Evolutionary conservation across 1,284 basidiomycete species (phyloP).

Genomic region (Ceratobasidium theobromae): DNA sequence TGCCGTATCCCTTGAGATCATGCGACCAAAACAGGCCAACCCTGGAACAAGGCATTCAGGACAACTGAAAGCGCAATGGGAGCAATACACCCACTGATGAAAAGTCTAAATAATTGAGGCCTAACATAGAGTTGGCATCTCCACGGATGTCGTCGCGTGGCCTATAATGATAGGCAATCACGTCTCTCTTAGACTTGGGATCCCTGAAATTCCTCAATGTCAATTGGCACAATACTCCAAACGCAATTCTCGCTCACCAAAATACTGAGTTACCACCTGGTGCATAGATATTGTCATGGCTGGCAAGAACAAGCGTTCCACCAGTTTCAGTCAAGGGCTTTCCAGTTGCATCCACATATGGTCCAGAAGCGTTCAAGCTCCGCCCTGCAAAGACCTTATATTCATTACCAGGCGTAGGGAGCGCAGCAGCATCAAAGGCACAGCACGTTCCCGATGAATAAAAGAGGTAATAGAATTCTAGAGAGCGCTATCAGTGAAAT

Average conservation of each 20-base stretch:
- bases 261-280: constrained; percentile 40
- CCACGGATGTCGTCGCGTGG: constrained; percentile 32
- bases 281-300: constrained; percentile 45
- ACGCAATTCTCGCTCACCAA: constrained; percentile 16
- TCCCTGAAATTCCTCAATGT: constrained; percentile 7
- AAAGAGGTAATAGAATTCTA: constrained; percentile 31
- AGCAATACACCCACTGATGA: constrained; percentile 21
- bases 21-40: constrained; percentile 31
- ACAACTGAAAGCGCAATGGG: not conserved
- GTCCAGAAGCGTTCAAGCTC: constrained; percentile 41
- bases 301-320: constrained; percentile 44
- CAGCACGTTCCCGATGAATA: constrained; percentile 32
- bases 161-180: constrained; percentile 33
- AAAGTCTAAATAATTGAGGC: constrained; percentile 32
- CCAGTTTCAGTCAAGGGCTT: constrained; percentile 39
- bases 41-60: not conserved
- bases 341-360: constrained; percentile 42
- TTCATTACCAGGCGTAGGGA: constrained; percentile 40
- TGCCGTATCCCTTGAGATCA: not conserved
- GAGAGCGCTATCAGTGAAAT: not conserved
- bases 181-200: constrained; percentile 31
- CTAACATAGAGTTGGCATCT: constrained; percentile 33
- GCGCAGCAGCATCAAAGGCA: constrained; percentile 28
- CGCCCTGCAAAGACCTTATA: constrained; percentile 43
- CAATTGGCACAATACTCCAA: not conserved